Base-by-base conservation (phyloP, 495 filamentous ascomycete genomes). In the Podospora fimiseda region DNA sequence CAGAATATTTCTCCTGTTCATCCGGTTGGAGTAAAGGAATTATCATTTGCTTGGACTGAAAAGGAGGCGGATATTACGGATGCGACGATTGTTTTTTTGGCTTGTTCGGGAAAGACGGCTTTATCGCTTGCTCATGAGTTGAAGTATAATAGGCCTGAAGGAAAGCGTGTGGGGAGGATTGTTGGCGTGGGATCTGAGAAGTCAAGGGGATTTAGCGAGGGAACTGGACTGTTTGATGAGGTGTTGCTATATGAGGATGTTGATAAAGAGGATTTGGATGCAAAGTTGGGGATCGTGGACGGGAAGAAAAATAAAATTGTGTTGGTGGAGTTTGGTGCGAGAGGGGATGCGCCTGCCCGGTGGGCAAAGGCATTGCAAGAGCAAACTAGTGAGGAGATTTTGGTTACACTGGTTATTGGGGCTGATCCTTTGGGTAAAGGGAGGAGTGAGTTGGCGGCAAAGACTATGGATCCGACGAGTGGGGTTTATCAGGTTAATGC, bases 241-340 rank as follows among this genome's bases (percentile, higher is more conserved):
- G 66, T 73, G 9, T 23, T 66, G 19, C 37, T 55, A n/a, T 67
- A 71, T 58, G 55, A 58, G 8, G 60, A 61, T 30, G 43, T 65
- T 53, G 52, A n/a, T n/a, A n/a, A 64, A 38, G 24, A 51, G 30
- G 52, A 44, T 66, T 1, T 39, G 27, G 4, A 38, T 43, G 27
- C 15, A 15, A n/a, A n/a, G n/a, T n/a, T n/a, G n/a, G n/a, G n/a
- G n/a, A 54, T 70, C 20, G 61, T 49, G n/a, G 45, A 66, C 8
- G 50, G 30, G 5, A 46, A 52, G 27, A 60, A 63, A 5, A 44
- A 41, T 2, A 77, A 75, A 54, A 57, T 83, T 50, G 66, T 80
- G 3, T 52, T 83, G 23, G 54, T 72, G 45, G 76, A 84, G 55
- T 82, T 79, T 57, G 80, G 79, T 13, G 70, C 70, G 0, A 64